Conservation (phyloP, 208 protist species). For the Vickermania spadyakhi region DNA sequence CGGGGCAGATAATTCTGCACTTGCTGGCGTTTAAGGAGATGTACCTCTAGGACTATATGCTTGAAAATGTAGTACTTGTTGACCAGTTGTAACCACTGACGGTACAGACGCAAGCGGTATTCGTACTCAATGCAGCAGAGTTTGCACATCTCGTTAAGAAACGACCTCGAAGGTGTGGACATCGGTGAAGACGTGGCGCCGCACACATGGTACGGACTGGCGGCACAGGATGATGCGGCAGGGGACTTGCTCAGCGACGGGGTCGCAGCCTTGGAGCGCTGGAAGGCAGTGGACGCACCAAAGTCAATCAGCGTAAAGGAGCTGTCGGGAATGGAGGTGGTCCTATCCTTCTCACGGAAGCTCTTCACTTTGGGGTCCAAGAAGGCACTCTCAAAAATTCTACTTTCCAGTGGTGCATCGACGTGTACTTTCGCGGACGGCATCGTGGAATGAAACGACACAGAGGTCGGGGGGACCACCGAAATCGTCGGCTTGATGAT, state of each 20-base stretch:
- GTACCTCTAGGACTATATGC: background rate
- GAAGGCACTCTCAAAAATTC: background rate
- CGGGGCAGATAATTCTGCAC: background rate
- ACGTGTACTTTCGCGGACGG: background rate
- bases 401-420: background rate
- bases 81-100: background rate
- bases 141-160: background rate
- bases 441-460: background rate
- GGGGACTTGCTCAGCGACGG: background rate
- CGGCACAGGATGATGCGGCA: background rate
- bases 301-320: background rate
- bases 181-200: background rate
- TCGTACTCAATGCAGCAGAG: background rate
- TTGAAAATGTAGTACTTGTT: background rate
- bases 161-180: background rate
- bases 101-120: background rate
- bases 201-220: background rate
- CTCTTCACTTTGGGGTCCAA: background rate
- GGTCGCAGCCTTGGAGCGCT: background rate
- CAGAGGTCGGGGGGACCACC: background rate
- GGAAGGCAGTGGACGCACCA: background rate
- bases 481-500: no score
- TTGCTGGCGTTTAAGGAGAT: no score
- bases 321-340: background rate
- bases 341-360: background rate